Evolutionary conservation across 805 yeast genomes (phyloP).

Genomic region (Yarrowia yakushimensis): DNA sequence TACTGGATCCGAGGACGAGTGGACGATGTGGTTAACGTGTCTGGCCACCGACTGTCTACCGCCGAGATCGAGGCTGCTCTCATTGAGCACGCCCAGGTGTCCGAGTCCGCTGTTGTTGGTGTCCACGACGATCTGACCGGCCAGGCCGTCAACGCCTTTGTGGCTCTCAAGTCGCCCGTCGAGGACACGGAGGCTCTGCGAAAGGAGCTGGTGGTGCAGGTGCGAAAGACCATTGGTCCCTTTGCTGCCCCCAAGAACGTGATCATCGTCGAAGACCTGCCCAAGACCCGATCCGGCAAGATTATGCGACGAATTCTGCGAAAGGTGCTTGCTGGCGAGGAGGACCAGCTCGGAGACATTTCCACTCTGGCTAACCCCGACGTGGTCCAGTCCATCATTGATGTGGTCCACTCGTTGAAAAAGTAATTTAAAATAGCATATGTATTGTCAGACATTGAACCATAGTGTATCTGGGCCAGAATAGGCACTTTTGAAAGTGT

Average conservation of each 20-base stretch:
- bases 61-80: conserved; percentile 96
- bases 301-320: conserved; percentile 97
- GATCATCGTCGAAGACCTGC: conserved; percentile 81
- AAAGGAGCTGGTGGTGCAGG: conserved; percentile 77
- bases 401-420: conserved; percentile 47
- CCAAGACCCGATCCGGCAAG: conserved; percentile 98
- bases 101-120: conserved; percentile 97
- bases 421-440: conserved; percentile 29
- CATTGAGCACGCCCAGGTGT: conserved; percentile 71
- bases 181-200: conserved; percentile 44
- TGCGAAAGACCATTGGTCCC: conserved; percentile 85
- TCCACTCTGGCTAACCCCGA: conserved; percentile 85
- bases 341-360: conserved; percentile 83
- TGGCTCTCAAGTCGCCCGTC: conserved; percentile 63
- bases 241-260: conserved; percentile 95
- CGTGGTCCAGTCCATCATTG: conserved; percentile 72
- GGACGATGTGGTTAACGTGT: conserved; percentile 96
- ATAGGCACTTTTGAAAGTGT: too few species aligned
- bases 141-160: conserved; percentile 95
- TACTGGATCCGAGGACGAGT: conserved; percentile 98
- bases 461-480: too few species aligned
- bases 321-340: conserved; percentile 88
- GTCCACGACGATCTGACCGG: conserved; percentile 93
- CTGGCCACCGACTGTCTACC: conserved; percentile 97
- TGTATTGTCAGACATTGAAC: too few species aligned